Evolutionary conservation across 257 asterid species (phyloP).

Genomic region (Hygrophila difformis): DNA sequence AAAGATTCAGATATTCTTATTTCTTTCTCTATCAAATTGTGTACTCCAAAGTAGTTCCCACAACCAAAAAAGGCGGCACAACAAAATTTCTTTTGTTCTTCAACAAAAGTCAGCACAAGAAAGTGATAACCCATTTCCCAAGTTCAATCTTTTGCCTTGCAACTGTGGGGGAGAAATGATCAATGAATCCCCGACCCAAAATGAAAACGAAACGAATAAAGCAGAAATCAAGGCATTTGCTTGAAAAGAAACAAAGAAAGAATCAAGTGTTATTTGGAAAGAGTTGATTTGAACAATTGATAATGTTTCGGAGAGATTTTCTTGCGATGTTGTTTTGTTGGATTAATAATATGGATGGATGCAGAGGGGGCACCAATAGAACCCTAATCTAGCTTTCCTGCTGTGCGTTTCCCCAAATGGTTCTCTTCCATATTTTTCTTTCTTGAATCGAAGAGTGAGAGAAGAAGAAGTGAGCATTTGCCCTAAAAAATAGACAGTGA

Average conservation of each 20-base stretch:
- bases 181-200: constrained; percentile 16
- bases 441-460: too few relatives aligned
- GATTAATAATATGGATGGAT: too few relatives aligned
- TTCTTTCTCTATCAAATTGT: constrained; percentile 1
- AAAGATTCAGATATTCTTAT: constrained; percentile 7
- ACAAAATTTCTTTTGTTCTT: constrained; percentile 10
- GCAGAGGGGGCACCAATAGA: too few relatives aligned
- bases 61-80: constrained; percentile 15
- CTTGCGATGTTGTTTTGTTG: constrained; percentile 6
- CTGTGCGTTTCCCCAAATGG: too few relatives aligned
- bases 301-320: constrained; percentile 19
- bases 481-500: too few relatives aligned
- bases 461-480: too few relatives aligned
- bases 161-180: background rate
- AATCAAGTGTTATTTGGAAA: constrained; percentile 19
- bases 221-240: constrained; percentile 1
- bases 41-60: constrained; percentile 15
- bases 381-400: too few relatives aligned
- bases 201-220: constrained; percentile 3
- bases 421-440: too few relatives aligned
- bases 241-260: too few relatives aligned
- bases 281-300: constrained; percentile 48
- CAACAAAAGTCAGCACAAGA: constrained; percentile 19
- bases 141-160: constrained; percentile 5
- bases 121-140: constrained; percentile 15